These are phyloP conservation scores for Streptanthus diversifolius DNA, from an alignment of 345 rosid species.

Conservation along the genomic window DNA sequence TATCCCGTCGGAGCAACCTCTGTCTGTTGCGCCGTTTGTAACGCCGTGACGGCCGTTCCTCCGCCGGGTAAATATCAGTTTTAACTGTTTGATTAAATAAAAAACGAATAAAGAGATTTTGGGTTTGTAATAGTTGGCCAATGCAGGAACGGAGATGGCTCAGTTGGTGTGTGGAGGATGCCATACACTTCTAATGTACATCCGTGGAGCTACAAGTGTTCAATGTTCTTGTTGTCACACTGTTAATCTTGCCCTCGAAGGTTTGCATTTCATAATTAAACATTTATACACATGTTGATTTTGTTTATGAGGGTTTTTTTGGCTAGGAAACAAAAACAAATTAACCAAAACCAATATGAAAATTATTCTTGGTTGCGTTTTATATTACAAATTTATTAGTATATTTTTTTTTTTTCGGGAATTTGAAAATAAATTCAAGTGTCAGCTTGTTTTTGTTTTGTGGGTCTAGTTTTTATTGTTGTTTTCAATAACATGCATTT, in stretches of 20 bases:
- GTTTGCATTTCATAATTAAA: constrained; percentile 30
- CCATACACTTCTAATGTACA: constrained; percentile 91
- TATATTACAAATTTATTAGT: background rate
- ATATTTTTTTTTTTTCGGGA: background rate
- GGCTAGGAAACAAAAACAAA: background rate
- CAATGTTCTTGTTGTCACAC: constrained; percentile 98
- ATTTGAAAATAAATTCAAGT: background rate
- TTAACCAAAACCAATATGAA: background rate
- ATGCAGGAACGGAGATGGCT: constrained; percentile 93
- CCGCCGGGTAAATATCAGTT: constrained; percentile 62
- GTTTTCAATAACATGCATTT: background rate
- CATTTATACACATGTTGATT: constrained; percentile 11
- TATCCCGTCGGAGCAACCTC: constrained; percentile 95
- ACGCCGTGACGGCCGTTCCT: constrained; percentile 93
- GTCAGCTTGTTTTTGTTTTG: background rate
- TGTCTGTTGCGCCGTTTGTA: constrained; percentile 98
- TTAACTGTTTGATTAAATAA: background rate
- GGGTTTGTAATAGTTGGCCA: background rate
- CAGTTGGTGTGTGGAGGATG: constrained; percentile 98
- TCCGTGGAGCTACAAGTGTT: constrained; percentile 97
- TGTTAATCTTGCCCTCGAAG: constrained; percentile 86
- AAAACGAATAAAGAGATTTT: background rate
- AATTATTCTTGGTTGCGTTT: background rate
- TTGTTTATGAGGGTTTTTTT: background rate
- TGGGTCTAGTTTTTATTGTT: background rate